Conservation (phyloP, 2,329 filamentous ascomycete genomes). For the Penicillium sp. region DNA sequence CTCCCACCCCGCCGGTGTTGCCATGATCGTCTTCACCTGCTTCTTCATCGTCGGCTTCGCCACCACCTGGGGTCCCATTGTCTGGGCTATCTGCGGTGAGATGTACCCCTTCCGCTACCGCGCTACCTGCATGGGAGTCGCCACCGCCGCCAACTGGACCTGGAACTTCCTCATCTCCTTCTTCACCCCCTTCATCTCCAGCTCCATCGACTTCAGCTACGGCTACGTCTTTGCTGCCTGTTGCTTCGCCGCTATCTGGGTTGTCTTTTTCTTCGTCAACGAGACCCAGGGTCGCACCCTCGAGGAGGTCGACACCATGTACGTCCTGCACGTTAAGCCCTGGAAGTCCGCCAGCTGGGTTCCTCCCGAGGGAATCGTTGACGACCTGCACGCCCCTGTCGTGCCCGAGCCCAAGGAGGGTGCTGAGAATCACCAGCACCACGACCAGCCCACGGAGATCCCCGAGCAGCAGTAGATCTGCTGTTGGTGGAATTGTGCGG, state of each 20-base stretch:
- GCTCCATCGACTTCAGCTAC: conserved; percentile 74
- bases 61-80: conserved; percentile 70
- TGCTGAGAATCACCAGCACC: conserved; percentile 29
- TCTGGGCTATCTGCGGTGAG: conserved; percentile 54
- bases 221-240: conserved; percentile 80
- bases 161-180: conserved; percentile 80
- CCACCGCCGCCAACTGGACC: conserved; percentile 78
- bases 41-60: conserved; percentile 78
- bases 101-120: conserved; percentile 59
- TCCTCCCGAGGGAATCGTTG: conserved; percentile 42
- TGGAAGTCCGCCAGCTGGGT: conserved; percentile 64
- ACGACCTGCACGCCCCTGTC: conserved; percentile 34
- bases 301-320: conserved; percentile 83
- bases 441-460: conserved; percentile 28
- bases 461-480: conserved; percentile 21
- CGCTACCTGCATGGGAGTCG: conserved; percentile 77
- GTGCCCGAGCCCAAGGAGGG: conserved; percentile 27
- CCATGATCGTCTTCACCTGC: conserved; percentile 75
- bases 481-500: background rate
- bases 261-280: conserved; percentile 80
- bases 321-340: conserved; percentile 68
- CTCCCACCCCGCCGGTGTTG: conserved; percentile 61
- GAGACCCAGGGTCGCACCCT: conserved; percentile 75
- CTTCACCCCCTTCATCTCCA: conserved; percentile 80
- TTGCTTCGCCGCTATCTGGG: conserved; percentile 66